These are phyloP conservation scores for Baorangia bicolor DNA, from an alignment of 768 basidiomycete species.

Conservation along the genomic window DNA sequence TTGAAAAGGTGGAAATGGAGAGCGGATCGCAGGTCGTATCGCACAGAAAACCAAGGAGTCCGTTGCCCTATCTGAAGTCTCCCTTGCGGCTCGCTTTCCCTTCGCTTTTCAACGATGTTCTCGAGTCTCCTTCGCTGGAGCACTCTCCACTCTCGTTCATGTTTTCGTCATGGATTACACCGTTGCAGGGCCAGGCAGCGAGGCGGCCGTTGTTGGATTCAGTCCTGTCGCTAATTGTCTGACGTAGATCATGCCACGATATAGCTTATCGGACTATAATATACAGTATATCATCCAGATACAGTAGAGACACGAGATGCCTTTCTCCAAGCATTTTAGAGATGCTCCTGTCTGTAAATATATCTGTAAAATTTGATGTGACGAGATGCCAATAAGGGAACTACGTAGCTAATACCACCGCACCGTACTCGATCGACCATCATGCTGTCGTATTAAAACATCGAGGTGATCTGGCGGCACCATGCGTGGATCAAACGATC, in stretches of 20 bases:
- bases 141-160: slow-evolving; percentile 10
- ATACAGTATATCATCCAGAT: no score
- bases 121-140: slow-evolving; percentile 11
- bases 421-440: no score
- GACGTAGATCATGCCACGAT: background rate
- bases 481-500: no score
- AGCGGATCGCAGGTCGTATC: background rate
- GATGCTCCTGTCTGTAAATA: no score
- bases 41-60: slow-evolving; percentile 7
- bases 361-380: no score
- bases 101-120: slow-evolving; percentile 1
- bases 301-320: no score
- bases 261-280: background rate
- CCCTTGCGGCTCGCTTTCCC: slow-evolving; percentile 8
- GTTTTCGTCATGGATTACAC: slow-evolving; percentile 21
- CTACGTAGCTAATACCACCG: no score
- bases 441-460: no score
- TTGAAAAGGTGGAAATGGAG: background rate
- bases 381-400: no score
- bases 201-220: slow-evolving; percentile 18
- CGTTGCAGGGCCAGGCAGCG: slow-evolving; percentile 3
- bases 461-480: no score
- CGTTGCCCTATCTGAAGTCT: slow-evolving; percentile 6
- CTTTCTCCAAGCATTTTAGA: no score
- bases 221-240: slow-evolving; percentile 7